These are phyloP conservation scores for Psilocybe cyanescens DNA, from an alignment of 768 basidiomycete genomes.

Conservation along the genomic window DNA sequence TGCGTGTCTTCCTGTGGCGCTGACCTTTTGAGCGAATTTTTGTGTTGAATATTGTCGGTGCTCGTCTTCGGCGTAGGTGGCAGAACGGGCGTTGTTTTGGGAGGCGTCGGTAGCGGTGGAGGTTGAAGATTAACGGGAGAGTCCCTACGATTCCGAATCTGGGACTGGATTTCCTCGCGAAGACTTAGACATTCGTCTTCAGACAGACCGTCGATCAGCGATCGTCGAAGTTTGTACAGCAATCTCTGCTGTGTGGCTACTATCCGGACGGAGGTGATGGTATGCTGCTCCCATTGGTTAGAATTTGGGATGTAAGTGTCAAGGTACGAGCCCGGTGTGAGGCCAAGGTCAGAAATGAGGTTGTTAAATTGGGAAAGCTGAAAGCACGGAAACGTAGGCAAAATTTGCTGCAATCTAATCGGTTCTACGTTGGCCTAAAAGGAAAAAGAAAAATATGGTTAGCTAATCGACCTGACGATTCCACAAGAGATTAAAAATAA, in stretches of 20 bases:
- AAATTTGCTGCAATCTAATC: constrained; percentile 57
- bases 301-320: constrained; percentile 60
- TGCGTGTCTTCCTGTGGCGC: constrained; percentile 26
- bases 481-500: constrained; percentile 13
- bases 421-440: constrained; percentile 54
- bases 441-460: constrained; percentile 7
- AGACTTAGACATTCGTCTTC: constrained; percentile 64
- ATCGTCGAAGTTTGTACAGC: constrained; percentile 63
- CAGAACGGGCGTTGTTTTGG: constrained; percentile 3
- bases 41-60: constrained; percentile 11
- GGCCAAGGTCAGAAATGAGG: constrained; percentile 57
- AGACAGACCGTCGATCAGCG: constrained; percentile 56
- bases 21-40: constrained; percentile 25
- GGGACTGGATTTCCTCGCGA: constrained; percentile 56
- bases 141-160: constrained; percentile 28
- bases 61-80: constrained; percentile 13
- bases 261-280: constrained; percentile 58
- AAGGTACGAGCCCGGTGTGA: constrained; percentile 55
- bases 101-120: constrained; percentile 3
- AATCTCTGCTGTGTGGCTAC: constrained; percentile 65
- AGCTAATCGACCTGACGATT: constrained; percentile 4
- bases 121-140: constrained; percentile 11
- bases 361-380: constrained; percentile 56
- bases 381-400: constrained; percentile 69
- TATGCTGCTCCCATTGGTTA: constrained; percentile 71